These are phyloP conservation scores for Boletus holoroseus DNA, from an alignment of 1,284 basidiomycete genomes.

Conservation along the genomic window DNA sequence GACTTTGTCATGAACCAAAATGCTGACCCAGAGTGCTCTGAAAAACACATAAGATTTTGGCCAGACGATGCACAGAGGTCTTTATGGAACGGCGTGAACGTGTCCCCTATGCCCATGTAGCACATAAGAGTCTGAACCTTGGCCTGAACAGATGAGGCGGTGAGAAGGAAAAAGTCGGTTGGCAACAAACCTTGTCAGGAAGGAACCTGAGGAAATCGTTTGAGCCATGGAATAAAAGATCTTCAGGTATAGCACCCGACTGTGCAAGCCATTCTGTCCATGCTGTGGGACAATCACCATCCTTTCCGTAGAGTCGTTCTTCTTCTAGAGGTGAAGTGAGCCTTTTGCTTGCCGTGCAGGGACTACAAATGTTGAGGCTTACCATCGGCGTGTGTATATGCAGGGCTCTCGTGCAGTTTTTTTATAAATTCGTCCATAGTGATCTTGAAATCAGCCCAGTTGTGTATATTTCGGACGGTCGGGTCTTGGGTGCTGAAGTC, in stretches of 20 bases:
- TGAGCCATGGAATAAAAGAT: slow-evolving; percentile 44
- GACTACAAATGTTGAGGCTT: background rate
- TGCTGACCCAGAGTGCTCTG: slow-evolving; percentile 61
- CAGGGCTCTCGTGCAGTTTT: slow-evolving; percentile 34
- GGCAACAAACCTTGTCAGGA: slow-evolving; percentile 38
- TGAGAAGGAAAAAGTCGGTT: background rate
- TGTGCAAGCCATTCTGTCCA: slow-evolving; percentile 58
- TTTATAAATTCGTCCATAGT: slow-evolving; percentile 43
- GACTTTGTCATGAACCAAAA: slow-evolving; percentile 79
- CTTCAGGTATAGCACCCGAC: slow-evolving; percentile 43
- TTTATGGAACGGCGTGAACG: slow-evolving; percentile 74
- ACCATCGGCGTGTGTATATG: slow-evolving; percentile 40
- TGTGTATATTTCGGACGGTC: slow-evolving; percentile 50
- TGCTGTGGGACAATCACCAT: slow-evolving; percentile 55
- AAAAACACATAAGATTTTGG: slow-evolving; percentile 76
- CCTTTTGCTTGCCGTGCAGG: background rate
- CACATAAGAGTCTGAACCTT: slow-evolving; percentile 72
- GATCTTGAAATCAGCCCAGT: slow-evolving; percentile 44
- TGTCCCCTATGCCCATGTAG: slow-evolving; percentile 70
- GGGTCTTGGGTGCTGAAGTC: slow-evolving; percentile 38
- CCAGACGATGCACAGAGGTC: slow-evolving; percentile 75
- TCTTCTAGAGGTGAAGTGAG: slow-evolving; percentile 39
- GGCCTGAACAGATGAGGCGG: slow-evolving; percentile 35
- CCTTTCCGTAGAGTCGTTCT: slow-evolving; percentile 67
- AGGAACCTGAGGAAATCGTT: slow-evolving; percentile 55